Evolutionary conservation across 352 stramenopile species (phyloP).

Genomic region (Pythium rhizo-oryzae): DNA sequence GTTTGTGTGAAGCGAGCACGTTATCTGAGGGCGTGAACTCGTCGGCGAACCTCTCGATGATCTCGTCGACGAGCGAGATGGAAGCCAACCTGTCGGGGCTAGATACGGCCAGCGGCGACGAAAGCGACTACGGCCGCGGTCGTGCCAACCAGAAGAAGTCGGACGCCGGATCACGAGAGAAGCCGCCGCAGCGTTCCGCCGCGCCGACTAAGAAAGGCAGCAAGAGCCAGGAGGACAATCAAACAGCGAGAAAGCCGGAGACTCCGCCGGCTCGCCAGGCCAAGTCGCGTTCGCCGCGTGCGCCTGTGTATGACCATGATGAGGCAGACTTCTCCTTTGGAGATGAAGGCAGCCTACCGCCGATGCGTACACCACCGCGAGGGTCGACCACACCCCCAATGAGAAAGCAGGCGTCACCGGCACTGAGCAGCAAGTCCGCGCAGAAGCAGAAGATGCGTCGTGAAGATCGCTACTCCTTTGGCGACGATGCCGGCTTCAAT

Average conservation of each 20-base stretch:
- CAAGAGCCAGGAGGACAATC: conserved; percentile 7
- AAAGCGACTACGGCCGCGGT: conserved; percentile 20
- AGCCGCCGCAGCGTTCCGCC: background rate
- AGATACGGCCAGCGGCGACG: conserved; percentile 7
- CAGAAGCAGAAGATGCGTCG: conserved; percentile 31
- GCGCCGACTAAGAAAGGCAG: conserved; percentile 8
- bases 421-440: conserved; percentile 22
- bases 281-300: conserved; percentile 7
- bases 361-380: background rate
- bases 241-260: background rate
- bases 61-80: conserved; percentile 20
- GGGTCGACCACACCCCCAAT: conserved; percentile 4
- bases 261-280: conserved; percentile 3
- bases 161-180: background rate
- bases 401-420: conserved; percentile 6
- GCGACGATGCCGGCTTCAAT: conserved; percentile 34
- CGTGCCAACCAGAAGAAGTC: background rate
- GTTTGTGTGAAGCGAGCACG: conserved; percentile 21
- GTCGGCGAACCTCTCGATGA: conserved; percentile 29
- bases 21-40: conserved; percentile 26
- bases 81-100: conserved; percentile 28
- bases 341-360: conserved; percentile 2
- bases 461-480: conserved; percentile 40
- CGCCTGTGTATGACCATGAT: conserved; percentile 3
- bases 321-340: conserved; percentile 22